Evolutionary conservation across 2,329 filamentous ascomycete genomes (phyloP).

Genomic region (Neonectria punicea): DNA sequence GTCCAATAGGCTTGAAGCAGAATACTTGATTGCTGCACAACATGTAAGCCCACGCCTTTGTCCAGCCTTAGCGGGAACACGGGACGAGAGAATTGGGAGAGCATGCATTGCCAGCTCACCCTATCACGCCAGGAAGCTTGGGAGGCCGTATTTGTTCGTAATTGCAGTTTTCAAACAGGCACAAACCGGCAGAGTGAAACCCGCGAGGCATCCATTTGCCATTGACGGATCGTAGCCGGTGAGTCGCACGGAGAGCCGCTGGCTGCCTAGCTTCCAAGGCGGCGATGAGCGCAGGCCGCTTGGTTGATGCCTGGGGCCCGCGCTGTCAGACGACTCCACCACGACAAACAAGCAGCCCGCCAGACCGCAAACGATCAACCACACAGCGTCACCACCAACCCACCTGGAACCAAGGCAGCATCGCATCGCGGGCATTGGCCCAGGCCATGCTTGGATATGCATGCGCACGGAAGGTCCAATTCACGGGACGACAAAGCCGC

Average conservation of each 20-base stretch:
- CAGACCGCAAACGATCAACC: not conserved
- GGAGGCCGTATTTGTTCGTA: not conserved
- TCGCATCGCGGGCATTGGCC: slow-evolving; percentile 7
- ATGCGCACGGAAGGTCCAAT: not conserved
- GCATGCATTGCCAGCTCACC: not conserved
- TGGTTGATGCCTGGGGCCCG: not conserved
- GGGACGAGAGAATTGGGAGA: not conserved
- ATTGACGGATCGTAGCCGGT: not conserved
- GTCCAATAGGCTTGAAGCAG: not conserved
- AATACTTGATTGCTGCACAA: not conserved
- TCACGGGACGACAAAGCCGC: not conserved
- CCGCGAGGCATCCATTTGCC: not conserved
- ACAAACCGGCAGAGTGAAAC: not conserved
- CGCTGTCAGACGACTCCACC: not conserved
- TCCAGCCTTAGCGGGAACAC: no score
- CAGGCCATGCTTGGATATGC: not conserved
- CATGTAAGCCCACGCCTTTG: not conserved
- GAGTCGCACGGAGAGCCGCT: not conserved
- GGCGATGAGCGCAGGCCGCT: not conserved
- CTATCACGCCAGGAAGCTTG: not conserved
- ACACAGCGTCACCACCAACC: not conserved
- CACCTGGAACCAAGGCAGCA: not conserved
- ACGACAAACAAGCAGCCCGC: no score
- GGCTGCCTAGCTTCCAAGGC: not conserved
- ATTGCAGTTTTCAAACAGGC: not conserved